phyloP scores from a whole-genome alignment of 2,329 filamentous ascomycete genomes.

The Truncatella angustata region DNA sequence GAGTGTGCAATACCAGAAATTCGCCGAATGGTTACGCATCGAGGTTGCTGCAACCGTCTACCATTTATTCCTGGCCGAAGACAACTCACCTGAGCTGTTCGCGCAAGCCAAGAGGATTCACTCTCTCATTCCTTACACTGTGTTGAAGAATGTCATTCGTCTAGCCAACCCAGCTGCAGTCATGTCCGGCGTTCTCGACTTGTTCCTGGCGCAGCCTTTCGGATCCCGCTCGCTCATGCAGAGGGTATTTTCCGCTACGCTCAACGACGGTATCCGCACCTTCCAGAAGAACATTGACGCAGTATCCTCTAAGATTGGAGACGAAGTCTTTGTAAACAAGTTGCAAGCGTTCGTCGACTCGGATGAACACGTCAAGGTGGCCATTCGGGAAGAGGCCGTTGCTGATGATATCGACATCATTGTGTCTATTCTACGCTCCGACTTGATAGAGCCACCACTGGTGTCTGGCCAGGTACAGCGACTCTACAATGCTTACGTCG shows the following conservation, averaged over 20 bases:
- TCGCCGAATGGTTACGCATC: conserved; percentile 96
- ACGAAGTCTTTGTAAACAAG: conserved; percentile 75
- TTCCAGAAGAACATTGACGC: conserved; percentile 86
- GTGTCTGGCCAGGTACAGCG: conserved; percentile 73
- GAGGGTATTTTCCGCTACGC: conserved; percentile 86
- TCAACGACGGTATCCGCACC: conserved; percentile 84
- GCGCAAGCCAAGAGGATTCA: conserved; percentile 93
- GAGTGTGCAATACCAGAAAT: conserved; percentile 94
- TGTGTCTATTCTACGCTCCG: conserved; percentile 79
- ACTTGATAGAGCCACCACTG: conserved; percentile 70
- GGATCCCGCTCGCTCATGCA: conserved; percentile 88
- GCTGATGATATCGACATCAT: conserved; percentile 79
- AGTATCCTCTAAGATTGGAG: conserved; percentile 74
- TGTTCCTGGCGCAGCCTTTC: conserved; percentile 95
- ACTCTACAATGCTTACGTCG: conserved; percentile 92
- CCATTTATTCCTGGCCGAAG: conserved; percentile 94
- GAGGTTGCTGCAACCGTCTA: conserved; percentile 96
- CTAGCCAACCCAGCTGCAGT: conserved; percentile 95
- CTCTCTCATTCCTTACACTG: conserved; percentile 86
- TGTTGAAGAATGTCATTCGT: conserved; percentile 95
- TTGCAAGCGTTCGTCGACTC: conserved; percentile 76
- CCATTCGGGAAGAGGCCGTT: conserved; percentile 71
- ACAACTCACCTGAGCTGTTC: conserved; percentile 96
- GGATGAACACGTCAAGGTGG: conserved; percentile 70
- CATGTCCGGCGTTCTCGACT: conserved; percentile 91